Conservation (phyloP, 768 basidiomycete species). For the Boletus subparvulus region DNA sequence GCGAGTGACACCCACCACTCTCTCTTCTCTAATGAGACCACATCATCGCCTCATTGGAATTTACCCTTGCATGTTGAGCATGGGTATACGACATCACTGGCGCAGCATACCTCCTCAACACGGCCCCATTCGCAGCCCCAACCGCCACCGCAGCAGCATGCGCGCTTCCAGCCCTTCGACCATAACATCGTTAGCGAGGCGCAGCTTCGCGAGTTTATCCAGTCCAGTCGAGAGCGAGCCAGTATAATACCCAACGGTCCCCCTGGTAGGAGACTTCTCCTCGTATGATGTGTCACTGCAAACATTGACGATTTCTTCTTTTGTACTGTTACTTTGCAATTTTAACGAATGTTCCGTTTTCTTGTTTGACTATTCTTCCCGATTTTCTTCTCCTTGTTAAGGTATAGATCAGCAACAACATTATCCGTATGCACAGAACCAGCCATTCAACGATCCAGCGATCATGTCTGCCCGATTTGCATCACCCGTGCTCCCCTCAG, state of each 20-base stretch:
- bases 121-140: constrained; percentile 36
- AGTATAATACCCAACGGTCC: constrained; percentile 33
- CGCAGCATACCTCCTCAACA: constrained; percentile 44
- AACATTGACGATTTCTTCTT: constrained; percentile 35
- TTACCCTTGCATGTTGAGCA: constrained; percentile 41
- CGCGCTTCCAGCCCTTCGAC: constrained; percentile 58
- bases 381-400: constrained; percentile 15
- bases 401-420: constrained; percentile 38
- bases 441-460: constrained; percentile 70
- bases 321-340: constrained; percentile 25
- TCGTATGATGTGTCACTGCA: constrained; percentile 35
- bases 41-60: constrained; percentile 47
- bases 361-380: constrained; percentile 13
- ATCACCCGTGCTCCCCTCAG: constrained; percentile 35
- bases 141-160: constrained; percentile 35
- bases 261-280: constrained; percentile 51
- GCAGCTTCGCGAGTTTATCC: constrained; percentile 74
- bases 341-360: constrained; percentile 22
- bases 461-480: constrained; percentile 76
- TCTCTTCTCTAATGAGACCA: constrained; percentile 43
- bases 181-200: constrained; percentile 62
- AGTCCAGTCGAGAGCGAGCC: constrained; percentile 62
- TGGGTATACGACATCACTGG: constrained; percentile 44
- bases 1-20: constrained; percentile 50
- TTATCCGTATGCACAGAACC: constrained; percentile 36